A percentile compares a stretch with the other conserved stretches of the same genome.
Conservation (phyloP, 768 basidiomycete genomes). For the Pleurotus pulmonarius region DNA sequence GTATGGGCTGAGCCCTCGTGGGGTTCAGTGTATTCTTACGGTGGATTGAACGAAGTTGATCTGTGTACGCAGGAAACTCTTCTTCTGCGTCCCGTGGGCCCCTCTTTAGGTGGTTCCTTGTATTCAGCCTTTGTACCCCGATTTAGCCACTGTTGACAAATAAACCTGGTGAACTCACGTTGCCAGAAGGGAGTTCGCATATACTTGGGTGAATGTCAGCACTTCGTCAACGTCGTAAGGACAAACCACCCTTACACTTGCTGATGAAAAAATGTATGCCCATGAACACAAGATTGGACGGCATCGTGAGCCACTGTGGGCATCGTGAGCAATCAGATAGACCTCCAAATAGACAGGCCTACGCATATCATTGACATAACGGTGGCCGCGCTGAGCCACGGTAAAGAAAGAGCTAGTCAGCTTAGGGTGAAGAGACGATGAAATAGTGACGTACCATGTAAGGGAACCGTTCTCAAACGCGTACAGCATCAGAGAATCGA, state of each 20-base stretch:
- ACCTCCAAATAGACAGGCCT: constrained; percentile 12
- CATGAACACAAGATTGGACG: constrained; percentile 38
- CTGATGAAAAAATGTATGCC: constrained; percentile 45
- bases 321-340: not conserved
- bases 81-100: not conserved
- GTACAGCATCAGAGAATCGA: constrained; percentile 44
- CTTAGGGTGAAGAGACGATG: no score
- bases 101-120: not conserved
- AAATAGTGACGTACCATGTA: constrained; percentile 31
- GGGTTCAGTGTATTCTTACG: not conserved
- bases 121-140: not conserved
- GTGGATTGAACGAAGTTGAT: constrained; percentile 1
- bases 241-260: constrained; percentile 29
- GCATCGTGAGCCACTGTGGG: constrained; percentile 39
- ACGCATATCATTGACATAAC: constrained; percentile 40
- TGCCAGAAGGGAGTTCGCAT: constrained; percentile 4
- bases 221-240: not conserved
- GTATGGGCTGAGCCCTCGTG: not conserved
- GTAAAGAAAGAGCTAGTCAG: not conserved
- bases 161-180: not conserved
- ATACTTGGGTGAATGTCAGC: not conserved
- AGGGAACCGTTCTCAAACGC: constrained; percentile 50
- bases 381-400: constrained; percentile 30
- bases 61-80: not conserved
- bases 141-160: not conserved